Conservation (phyloP, 495 filamentous ascomycete species). For the Sporormia fimetaria region DNA sequence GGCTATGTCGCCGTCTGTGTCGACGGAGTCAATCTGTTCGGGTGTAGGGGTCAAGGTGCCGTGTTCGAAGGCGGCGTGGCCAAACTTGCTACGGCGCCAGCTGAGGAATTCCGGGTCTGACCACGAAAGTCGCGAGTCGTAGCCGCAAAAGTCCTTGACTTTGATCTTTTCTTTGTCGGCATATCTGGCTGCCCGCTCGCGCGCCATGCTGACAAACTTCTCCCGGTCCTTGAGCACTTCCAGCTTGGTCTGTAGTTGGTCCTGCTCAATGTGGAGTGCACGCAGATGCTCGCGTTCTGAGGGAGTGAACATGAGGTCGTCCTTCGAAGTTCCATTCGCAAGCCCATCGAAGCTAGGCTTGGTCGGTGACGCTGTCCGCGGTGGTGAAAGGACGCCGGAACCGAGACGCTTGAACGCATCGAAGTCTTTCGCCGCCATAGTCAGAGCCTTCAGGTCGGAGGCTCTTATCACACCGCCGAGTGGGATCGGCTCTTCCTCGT, state of each 20-base stretch:
- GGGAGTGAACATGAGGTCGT: conserved; percentile 17
- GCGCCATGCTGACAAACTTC: conserved; percentile 30
- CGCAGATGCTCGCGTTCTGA: conserved; percentile 23
- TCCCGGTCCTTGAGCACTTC: conserved; percentile 33
- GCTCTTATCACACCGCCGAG: conserved; percentile 47
- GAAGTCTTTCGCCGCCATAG: conserved; percentile 38
- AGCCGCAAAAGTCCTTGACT: conserved; percentile 54
- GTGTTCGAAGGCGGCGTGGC: conserved; percentile 18
- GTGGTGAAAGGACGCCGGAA: conserved; percentile 36
- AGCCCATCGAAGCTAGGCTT: conserved; percentile 17
- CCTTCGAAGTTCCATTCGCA: conserved; percentile 2
- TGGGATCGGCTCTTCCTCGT: conserved; percentile 41
- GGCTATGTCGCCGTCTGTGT: neutral
- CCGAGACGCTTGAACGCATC: conserved; percentile 49
- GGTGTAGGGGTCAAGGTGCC: conserved; percentile 23
- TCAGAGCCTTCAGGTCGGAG: conserved; percentile 46
- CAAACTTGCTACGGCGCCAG: conserved; percentile 29
- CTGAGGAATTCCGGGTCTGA: conserved; percentile 47
- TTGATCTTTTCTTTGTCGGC: conserved; percentile 32
- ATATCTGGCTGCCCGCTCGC: conserved; percentile 25
- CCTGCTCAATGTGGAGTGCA: conserved; percentile 24
- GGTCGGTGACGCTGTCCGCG: conserved; percentile 27
- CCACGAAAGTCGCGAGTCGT: conserved; percentile 50
- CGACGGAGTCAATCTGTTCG: conserved; percentile 16
- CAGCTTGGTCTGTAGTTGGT: conserved; percentile 23